Percentiles rank a stretch among this genome's conserved stretches.
Evolutionary conservation across 2,329 filamentous ascomycete genomes (phyloP).

Genomic region (Trichoderma sp.): DNA sequence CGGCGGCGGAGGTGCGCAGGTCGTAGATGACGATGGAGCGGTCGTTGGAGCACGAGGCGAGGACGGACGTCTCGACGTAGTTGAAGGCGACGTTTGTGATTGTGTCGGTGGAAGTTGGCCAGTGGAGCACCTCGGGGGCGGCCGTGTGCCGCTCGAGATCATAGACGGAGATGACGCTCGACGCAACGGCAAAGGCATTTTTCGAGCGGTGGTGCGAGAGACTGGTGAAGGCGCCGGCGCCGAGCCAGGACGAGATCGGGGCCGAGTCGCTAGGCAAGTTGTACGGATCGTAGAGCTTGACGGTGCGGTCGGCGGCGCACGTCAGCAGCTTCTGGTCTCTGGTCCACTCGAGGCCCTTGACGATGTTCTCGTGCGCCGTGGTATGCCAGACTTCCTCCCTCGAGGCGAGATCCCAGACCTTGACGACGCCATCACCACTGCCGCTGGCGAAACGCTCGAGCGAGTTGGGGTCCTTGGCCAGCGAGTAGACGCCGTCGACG

Average conservation of each 20-base stretch:
- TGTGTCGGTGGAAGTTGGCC: slow-evolving; percentile 87
- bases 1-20: slow-evolving; percentile 77
- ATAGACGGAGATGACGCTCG: slow-evolving; percentile 80
- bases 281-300: slow-evolving; percentile 92
- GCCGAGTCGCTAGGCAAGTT: slow-evolving; percentile 64
- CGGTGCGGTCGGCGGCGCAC: slow-evolving; percentile 79
- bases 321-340: slow-evolving; percentile 80
- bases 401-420: slow-evolving; percentile 80
- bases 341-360: slow-evolving; percentile 90
- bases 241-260: slow-evolving; percentile 83
- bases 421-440: slow-evolving; percentile 88
- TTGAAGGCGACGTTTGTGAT: slow-evolving; percentile 89
- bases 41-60: slow-evolving; percentile 83
- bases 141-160: slow-evolving; percentile 79
- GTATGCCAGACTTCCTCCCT: slow-evolving; percentile 73
- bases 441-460: slow-evolving; percentile 76
- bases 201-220: slow-evolving; percentile 78
- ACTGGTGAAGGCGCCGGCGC: slow-evolving; percentile 76
- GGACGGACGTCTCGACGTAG: slow-evolving; percentile 85
- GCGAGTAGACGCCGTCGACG: slow-evolving; percentile 79
- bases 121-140: slow-evolving; percentile 77
- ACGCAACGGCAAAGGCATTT: slow-evolving; percentile 76
- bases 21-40: slow-evolving; percentile 89
- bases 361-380: slow-evolving; percentile 87
- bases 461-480: slow-evolving; percentile 76